Evolutionary conservation across 805 yeast genomes (phyloP).

Genomic region (Candida coleopterorum): DNA sequence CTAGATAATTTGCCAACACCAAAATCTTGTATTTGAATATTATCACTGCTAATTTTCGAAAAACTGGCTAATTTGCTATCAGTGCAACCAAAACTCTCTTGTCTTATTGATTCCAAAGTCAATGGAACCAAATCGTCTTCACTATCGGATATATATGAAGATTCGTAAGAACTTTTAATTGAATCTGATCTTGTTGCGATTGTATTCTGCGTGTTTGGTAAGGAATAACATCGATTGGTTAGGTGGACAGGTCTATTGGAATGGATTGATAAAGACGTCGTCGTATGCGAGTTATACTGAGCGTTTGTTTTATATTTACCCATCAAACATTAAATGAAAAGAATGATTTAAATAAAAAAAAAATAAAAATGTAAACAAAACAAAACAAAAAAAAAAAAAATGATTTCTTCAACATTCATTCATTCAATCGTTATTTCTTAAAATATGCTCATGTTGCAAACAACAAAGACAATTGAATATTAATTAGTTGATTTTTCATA

Average conservation of each 20-base stretch:
- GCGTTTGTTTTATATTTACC: neutral
- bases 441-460: slow-evolving; percentile 1
- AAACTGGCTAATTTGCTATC: neutral
- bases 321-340: neutral
- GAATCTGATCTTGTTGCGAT: neutral
- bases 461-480: neutral
- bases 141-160: slow-evolving; percentile 13
- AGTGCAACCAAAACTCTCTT: neutral
- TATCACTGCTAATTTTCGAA: slow-evolving; percentile 8
- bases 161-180: slow-evolving; percentile 2
- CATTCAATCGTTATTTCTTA: slow-evolving; percentile 4
- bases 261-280: neutral
- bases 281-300: neutral
- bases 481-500: neutral
- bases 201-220: neutral
- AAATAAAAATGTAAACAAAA: neutral
- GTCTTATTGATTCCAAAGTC: neutral
- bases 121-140: slow-evolving; percentile 14
- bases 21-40: slow-evolving; percentile 10
- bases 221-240: neutral
- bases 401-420: neutral
- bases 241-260: neutral
- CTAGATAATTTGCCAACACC: neutral
- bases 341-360: neutral
- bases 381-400: neutral